Percentiles rank a stretch among this genome's conserved stretches.
phyloP scores from a whole-genome alignment of 345 rosid genomes.

The Euphorbia peplus region DNA sequence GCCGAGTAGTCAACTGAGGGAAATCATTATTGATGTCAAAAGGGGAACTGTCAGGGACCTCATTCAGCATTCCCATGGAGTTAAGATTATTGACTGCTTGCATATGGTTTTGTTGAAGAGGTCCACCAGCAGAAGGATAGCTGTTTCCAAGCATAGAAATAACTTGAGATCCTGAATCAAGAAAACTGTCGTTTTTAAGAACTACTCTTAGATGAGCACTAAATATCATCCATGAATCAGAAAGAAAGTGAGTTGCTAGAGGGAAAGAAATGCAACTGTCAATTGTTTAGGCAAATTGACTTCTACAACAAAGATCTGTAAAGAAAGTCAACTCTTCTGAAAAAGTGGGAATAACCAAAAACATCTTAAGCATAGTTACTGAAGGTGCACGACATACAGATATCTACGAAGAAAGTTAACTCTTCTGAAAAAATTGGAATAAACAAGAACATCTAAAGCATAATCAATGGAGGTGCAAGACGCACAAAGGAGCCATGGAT shows the following conservation, averaged over 20 bases:
- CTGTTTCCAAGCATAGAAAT: constrained; percentile 79
- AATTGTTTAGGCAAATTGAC: not conserved
- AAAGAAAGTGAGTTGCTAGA: not conserved
- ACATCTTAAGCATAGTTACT: not conserved
- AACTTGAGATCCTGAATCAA: constrained; percentile 82
- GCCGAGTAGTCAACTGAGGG: constrained; percentile 89
- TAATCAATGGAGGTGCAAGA: too few relatives aligned
- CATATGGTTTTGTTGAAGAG: constrained; percentile 80
- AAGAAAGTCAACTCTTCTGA: not conserved
- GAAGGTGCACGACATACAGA: too few relatives aligned
- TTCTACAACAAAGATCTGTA: not conserved
- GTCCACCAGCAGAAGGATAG: constrained; percentile 74
- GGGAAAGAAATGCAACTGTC: too few relatives aligned
- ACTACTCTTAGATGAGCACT: not conserved
- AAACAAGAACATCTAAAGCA: not conserved
- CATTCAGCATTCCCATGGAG: constrained; percentile 86
- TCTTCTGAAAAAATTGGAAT: not conserved
- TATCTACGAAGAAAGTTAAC: not conserved
- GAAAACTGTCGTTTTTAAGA: constrained; percentile 16
- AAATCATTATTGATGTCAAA: constrained; percentile 94
- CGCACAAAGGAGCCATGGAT: too few relatives aligned
- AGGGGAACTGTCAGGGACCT: constrained; percentile 79
- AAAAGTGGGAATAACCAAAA: not conserved
- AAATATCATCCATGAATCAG: not conserved
- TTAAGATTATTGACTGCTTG: constrained; percentile 81